Base-by-base conservation (phyloP, 768 basidiomycete species). In the Boletus eberwhitei region DNA sequence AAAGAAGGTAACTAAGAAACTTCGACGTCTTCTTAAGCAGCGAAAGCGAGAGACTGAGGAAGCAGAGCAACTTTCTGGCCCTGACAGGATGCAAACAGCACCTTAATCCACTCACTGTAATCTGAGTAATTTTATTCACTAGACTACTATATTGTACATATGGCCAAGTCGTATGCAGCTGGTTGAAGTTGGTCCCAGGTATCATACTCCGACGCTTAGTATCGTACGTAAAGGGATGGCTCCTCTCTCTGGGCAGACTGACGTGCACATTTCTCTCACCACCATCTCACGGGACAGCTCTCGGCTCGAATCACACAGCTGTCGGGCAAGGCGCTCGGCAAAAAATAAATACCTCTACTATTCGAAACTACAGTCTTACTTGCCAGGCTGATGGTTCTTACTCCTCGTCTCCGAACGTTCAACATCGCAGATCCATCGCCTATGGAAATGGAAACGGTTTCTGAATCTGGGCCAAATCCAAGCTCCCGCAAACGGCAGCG, bases 11-110 rank as follows among this genome's bases (percentile, higher is more conserved):
- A 74, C 78, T 16, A 63, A 69, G 8, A 66, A 66, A 36, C 71
- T 85, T 37, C 69, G 64, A 34, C 74, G 68, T 48, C 65, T 81
- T 52, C 59, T 77, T 19, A 68, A 60, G 35, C 68, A 70, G 45
- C 73, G 73, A 52, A 74, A 70, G 52, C 65, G 39, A 57, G 62
- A 60, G 45, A 38, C 19, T 4, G 39, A 43, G 36, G 51, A 45
- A 47, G 53, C 37, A 16, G 41, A 42, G 22, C 42, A 44, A 29
- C 31, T 32, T 32, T 50, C 46, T 36, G 19, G 36, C 5, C 36
- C 47, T 26, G 38, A 45, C 38, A 29, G 19, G 26, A 58, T 55
- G 57, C 54, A 57, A 35, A 50, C 34, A 12, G 24, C 29, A 13
- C 7, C 48, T 29, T 62, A 14, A 41, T 37, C 9, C 16, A 34